Evolutionary conservation across 768 basidiomycete species (phyloP).

Genomic region (Suillus occidentalis): DNA sequence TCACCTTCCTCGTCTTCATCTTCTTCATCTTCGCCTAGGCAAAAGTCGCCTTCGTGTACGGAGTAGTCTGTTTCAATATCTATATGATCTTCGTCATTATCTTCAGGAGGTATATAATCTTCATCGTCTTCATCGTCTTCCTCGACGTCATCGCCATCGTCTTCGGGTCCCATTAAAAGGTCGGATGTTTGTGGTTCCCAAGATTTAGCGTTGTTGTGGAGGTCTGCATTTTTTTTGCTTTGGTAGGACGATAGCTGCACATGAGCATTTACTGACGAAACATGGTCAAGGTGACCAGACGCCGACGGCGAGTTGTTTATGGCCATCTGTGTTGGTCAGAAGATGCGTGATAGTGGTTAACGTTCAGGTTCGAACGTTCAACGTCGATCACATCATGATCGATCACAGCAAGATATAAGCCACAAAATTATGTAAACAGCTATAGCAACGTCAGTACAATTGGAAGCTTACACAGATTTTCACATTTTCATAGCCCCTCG

Average conservation of each 20-base stretch:
- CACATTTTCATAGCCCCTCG: no score
- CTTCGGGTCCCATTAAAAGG: constrained; percentile 35
- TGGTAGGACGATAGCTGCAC: constrained; percentile 13
- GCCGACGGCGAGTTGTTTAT: constrained; percentile 15
- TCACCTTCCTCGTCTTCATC: constrained; percentile 1
- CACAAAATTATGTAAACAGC: no score
- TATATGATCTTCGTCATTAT: constrained; percentile 16
- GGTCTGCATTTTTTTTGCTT: constrained; percentile 12
- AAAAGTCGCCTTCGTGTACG: not conserved
- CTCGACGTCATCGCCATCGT: constrained; percentile 32
- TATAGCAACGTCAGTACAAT: no score
- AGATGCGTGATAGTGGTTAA: not conserved
- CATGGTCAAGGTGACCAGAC: constrained; percentile 27
- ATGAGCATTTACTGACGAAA: constrained; percentile 16
- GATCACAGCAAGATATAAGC: no score
- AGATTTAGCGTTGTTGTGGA: constrained; percentile 44
- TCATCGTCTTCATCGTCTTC: constrained; percentile 14
- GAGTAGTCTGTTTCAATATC: not conserved
- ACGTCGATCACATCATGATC: no score
- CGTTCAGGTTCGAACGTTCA: no score
- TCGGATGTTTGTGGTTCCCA: constrained; percentile 25
- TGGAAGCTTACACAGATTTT: no score
- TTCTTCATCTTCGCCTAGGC: not conserved
- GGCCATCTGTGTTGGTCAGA: constrained; percentile 42
- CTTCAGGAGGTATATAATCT: constrained; percentile 14